Conservation (phyloP, 1,284 basidiomycete genomes). For the Pseudozyma pruni region DNA sequence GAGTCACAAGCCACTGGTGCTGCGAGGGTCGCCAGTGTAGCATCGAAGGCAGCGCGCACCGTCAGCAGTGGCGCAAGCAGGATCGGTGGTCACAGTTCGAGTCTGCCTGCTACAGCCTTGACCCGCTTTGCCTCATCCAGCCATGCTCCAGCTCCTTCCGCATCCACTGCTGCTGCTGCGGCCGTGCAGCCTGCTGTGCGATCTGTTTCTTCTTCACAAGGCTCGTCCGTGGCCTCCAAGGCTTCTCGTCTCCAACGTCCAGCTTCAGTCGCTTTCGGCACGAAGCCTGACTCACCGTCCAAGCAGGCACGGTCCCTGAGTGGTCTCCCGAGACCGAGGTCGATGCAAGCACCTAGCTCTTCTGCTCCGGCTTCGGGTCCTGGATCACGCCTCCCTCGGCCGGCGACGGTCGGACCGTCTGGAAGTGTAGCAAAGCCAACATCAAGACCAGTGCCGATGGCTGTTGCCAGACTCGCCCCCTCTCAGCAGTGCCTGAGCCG, state of each 20-base stretch:
- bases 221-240: slow-evolving; percentile 34
- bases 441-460: slow-evolving; percentile 37
- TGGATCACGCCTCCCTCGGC: slow-evolving; percentile 35
- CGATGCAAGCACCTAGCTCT: not conserved
- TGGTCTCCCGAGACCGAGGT: slow-evolving; percentile 32
- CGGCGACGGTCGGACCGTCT: slow-evolving; percentile 14
- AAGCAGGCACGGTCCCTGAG: slow-evolving; percentile 28
- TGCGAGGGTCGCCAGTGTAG: slow-evolving; percentile 21
- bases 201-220: slow-evolving; percentile 3
- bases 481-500: slow-evolving; percentile 12
- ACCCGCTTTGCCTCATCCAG: slow-evolving; percentile 7
- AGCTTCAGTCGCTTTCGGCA: slow-evolving; percentile 20
- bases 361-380: slow-evolving; percentile 11
- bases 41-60: slow-evolving; percentile 24
- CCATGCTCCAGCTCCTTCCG: not conserved
- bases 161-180: not conserved
- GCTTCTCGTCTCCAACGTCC: slow-evolving; percentile 26
- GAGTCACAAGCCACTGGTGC: not conserved
- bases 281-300: slow-evolving; percentile 16
- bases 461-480: slow-evolving; percentile 32
- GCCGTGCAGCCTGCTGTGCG: slow-evolving; percentile 1
- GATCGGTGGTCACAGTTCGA: slow-evolving; percentile 15
- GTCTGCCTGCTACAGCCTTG: slow-evolving; percentile 20
- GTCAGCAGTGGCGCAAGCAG: slow-evolving; percentile 19
- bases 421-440: slow-evolving; percentile 1